phyloP scores from a whole-genome alignment of 495 filamentous ascomycete genomes.

The Daldinia childiae region DNA sequence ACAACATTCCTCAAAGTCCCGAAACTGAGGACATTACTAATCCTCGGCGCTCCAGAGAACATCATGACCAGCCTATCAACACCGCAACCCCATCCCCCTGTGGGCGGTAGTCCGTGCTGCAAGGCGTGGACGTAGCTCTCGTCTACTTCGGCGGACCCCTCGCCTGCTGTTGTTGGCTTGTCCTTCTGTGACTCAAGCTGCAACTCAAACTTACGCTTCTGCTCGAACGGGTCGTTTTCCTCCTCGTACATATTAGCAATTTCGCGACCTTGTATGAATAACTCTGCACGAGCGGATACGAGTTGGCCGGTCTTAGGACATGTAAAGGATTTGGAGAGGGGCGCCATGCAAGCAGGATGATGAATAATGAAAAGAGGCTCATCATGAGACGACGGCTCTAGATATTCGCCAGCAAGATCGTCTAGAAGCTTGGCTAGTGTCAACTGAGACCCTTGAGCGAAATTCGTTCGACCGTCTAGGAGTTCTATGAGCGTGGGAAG shows the following conservation, averaged over 20 bases:
- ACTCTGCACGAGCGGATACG: constrained; percentile 81
- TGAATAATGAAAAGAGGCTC: constrained; percentile 89
- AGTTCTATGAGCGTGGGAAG: constrained; percentile 63
- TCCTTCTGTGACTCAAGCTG: constrained; percentile 55
- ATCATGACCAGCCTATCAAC: constrained; percentile 92
- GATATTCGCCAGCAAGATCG: constrained; percentile 74
- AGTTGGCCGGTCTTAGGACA: constrained; percentile 69
- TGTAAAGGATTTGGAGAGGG: constrained; percentile 85
- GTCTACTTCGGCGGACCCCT: constrained; percentile 64
- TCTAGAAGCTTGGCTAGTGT: constrained; percentile 87
- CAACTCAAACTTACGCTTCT: constrained; percentile 80
- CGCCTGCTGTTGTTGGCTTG: constrained; percentile 20
- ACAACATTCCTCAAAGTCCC: constrained; percentile 80
- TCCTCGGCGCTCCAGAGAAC: constrained; percentile 76
- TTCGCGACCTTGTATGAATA: constrained; percentile 83
- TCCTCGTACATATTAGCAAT: constrained; percentile 97
- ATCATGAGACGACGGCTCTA: constrained; percentile 73
- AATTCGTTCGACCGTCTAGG: constrained; percentile 61
- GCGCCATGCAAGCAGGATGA: constrained; percentile 90
- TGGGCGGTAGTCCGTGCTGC: constrained; percentile 89
- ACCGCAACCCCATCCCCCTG: constrained; percentile 95
- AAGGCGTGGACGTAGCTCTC: constrained; percentile 85
- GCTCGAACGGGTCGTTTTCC: constrained; percentile 91
- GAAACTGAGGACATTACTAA: constrained; percentile 86
- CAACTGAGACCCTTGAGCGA: constrained; percentile 61